A percentile compares a stretch with the other conserved stretches of the same genome.
These are phyloP conservation scores for Coniochaeta pulveracea DNA, from an alignment of 2,329 filamentous ascomycete species.

Conservation along the genomic window DNA sequence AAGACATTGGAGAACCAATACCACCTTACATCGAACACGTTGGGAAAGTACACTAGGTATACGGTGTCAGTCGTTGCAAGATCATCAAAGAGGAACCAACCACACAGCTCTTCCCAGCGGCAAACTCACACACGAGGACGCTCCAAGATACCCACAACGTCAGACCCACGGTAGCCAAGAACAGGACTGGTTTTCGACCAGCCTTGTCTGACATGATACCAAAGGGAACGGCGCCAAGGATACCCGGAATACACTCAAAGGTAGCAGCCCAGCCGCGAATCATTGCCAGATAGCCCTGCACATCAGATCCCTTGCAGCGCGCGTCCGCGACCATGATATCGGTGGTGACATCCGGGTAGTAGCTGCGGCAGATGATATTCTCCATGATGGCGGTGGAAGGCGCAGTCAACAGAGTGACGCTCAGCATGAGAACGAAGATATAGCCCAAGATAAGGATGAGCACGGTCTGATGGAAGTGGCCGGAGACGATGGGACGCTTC, in stretches of 20 bases:
- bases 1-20: constrained; percentile 21
- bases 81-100: too few species aligned
- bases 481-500: too few species aligned
- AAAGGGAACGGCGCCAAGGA: constrained; percentile 32
- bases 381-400: constrained; percentile 40
- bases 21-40: constrained; percentile 27
- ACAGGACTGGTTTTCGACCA: constrained; percentile 29
- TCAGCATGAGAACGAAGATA: constrained; percentile 31
- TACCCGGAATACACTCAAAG: constrained; percentile 31
- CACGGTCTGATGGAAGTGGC: constrained; percentile 13
- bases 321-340: constrained; percentile 22
- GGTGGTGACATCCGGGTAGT: constrained; percentile 28
- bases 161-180: constrained; percentile 16
- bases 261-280: constrained; percentile 34
- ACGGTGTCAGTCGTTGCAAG: background rate
- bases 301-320: constrained; percentile 33
- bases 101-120: too few species aligned
- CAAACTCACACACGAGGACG: constrained; percentile 13
- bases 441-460: constrained; percentile 17
- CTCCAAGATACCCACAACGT: constrained; percentile 11
- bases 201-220: constrained; percentile 35
- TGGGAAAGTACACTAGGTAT: constrained; percentile 21
- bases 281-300: constrained; percentile 40
- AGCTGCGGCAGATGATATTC: constrained; percentile 37
- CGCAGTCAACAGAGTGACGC: constrained; percentile 18